Percentiles rank a stretch among this genome's conserved stretches.
These are phyloP conservation scores for Calonectria pteridis DNA, from an alignment of 2,329 filamentous ascomycete species.

Conservation along the genomic window DNA sequence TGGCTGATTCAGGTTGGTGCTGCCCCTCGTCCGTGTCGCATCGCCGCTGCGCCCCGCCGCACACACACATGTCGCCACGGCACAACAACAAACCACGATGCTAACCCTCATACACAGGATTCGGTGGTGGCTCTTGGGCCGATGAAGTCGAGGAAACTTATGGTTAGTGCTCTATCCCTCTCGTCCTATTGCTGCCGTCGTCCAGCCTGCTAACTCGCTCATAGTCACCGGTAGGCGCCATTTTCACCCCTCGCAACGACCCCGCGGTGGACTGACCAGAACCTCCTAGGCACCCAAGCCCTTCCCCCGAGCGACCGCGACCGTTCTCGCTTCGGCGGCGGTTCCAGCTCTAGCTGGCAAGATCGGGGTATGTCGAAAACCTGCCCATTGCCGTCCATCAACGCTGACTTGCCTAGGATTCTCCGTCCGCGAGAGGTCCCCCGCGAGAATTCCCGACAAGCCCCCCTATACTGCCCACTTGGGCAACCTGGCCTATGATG, in stretches of 20 bases:
- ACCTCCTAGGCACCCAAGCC: constrained; percentile 65
- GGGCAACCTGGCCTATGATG: constrained; percentile 96
- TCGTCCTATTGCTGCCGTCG: constrained; percentile 9
- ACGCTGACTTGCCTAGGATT: constrained; percentile 61
- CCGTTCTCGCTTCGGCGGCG: constrained; percentile 47
- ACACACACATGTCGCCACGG: constrained; percentile 33
- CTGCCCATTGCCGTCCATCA: background rate
- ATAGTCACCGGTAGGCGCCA: constrained; percentile 53
- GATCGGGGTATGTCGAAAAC: constrained; percentile 56
- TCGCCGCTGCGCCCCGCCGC: constrained; percentile 43
- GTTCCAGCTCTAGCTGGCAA: constrained; percentile 54
- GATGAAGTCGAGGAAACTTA: constrained; percentile 97
- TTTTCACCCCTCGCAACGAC: constrained; percentile 24
- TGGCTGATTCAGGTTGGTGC: constrained; percentile 86
- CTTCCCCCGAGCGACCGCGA: constrained; percentile 64
- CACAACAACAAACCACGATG: constrained; percentile 36
- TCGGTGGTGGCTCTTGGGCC: constrained; percentile 87
- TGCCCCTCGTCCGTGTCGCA: constrained; percentile 46
- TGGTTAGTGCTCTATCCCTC: constrained; percentile 65
- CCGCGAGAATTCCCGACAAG: constrained; percentile 81
- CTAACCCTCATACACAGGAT: constrained; percentile 53
- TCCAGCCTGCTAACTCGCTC: constrained; percentile 44
- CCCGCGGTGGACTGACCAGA: constrained; percentile 40
- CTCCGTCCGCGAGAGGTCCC: constrained; percentile 78
- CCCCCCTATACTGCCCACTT: constrained; percentile 97